Evolutionary conservation across 305 asterid genomes (phyloP).

Genomic region (Solanum hybrid): DNA sequence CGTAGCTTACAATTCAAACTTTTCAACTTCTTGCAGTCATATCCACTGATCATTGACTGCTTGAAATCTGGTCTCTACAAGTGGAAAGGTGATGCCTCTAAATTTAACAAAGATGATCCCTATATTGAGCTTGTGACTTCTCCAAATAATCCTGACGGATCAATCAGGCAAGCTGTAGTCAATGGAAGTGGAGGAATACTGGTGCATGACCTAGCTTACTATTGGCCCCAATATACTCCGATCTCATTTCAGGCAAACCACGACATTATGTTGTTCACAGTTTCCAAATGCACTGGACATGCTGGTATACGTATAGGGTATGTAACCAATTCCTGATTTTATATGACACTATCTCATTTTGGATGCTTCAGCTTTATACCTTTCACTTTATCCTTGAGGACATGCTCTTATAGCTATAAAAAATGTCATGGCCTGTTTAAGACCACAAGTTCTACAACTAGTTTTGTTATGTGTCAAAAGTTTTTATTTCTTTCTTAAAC

Average conservation of each 20-base stretch:
- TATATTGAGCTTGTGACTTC: slow-evolving; percentile 81
- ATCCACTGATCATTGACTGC: slow-evolving; percentile 65
- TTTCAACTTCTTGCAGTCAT: slow-evolving; percentile 46
- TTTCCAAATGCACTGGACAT: slow-evolving; percentile 91
- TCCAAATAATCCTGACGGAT: slow-evolving; percentile 92
- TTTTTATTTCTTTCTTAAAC: not conserved
- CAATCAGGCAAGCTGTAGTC: slow-evolving; percentile 56
- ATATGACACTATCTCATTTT: not conserved
- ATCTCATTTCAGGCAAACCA: slow-evolving; percentile 58
- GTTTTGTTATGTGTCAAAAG: not conserved
- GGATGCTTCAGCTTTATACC: not conserved
- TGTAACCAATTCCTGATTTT: not conserved
- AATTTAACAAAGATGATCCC: slow-evolving; percentile 44
- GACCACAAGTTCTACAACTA: not conserved
- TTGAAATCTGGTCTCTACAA: slow-evolving; percentile 73
- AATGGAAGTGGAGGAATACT: slow-evolving; percentile 39
- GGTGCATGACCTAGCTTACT: slow-evolving; percentile 79
- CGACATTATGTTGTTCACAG: slow-evolving; percentile 84
- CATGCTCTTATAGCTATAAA: not conserved
- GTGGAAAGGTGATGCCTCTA: slow-evolving; percentile 78
- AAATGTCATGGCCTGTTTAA: not conserved
- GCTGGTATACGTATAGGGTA: slow-evolving; percentile 88
- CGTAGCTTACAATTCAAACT: not conserved
- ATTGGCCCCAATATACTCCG: slow-evolving; percentile 88
- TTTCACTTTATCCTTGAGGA: not conserved